Conservation (phyloP, 495 filamentous ascomycete species). For the Aspergillus leporis region DNA sequence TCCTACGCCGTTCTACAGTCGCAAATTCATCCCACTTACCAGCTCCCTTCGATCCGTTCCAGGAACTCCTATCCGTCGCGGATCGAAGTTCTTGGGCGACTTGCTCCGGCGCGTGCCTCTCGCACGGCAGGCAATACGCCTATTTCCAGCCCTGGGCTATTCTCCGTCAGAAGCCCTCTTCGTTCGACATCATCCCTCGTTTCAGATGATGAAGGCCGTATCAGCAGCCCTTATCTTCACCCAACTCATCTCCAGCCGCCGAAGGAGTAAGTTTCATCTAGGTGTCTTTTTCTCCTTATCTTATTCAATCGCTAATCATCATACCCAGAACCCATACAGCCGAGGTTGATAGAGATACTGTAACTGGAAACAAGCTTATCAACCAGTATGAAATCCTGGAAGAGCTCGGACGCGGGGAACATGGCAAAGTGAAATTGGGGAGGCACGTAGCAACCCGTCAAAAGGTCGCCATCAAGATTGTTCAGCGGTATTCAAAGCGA, state of each 20-base stretch:
- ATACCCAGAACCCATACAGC: constrained; percentile 76
- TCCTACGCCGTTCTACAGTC: constrained; percentile 53
- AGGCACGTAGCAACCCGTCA: constrained; percentile 74
- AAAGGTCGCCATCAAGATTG: constrained; percentile 96
- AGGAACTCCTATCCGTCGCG: constrained; percentile 44
- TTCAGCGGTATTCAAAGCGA: constrained; percentile 90
- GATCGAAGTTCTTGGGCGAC: constrained; percentile 33
- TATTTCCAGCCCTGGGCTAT: constrained; percentile 67
- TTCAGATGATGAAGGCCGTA: constrained; percentile 47
- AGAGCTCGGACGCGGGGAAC: constrained; percentile 91
- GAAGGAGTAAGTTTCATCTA: constrained; percentile 51
- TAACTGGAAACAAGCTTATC: constrained; percentile 91
- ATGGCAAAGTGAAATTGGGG: constrained; percentile 96
- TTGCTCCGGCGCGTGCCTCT: constrained; percentile 30
- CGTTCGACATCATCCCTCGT: constrained; percentile 43
- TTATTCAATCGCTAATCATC: constrained; percentile 10
- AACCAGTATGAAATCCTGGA: constrained; percentile 97
- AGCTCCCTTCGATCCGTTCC: constrained; percentile 38
- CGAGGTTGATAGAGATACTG: constrained; percentile 80
- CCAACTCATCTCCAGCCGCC: constrained; percentile 64
- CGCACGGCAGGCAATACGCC: constrained; percentile 66
- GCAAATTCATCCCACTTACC: constrained; percentile 49
- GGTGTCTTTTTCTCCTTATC: not conserved
- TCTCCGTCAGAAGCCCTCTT: constrained; percentile 49
- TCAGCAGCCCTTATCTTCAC: constrained; percentile 61